Percentiles rank a stretch among this genome's conserved stretches.
Conservation (phyloP, 768 basidiomycete species). For the Psilocybe subaeruginosa region DNA sequence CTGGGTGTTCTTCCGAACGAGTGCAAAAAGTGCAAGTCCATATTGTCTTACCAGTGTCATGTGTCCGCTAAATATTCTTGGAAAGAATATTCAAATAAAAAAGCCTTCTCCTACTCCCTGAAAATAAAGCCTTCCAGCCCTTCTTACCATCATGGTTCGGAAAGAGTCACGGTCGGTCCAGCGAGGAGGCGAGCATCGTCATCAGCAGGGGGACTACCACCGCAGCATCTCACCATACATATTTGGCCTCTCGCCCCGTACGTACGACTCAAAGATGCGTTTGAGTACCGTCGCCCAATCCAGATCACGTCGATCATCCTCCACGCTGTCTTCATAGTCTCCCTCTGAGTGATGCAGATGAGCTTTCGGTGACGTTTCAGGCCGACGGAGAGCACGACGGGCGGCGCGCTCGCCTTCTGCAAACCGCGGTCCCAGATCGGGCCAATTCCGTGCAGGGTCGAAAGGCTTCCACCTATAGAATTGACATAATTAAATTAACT, state of each 20-base stretch:
- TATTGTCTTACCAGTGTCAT: not conserved
- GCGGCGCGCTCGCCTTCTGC: slow-evolving; percentile 72
- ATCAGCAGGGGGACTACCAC: slow-evolving; percentile 40
- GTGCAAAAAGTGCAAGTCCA: not conserved
- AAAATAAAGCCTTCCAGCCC: not conserved
- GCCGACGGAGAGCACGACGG: slow-evolving; percentile 38
- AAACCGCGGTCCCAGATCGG: slow-evolving; percentile 87
- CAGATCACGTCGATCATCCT: slow-evolving; percentile 78
- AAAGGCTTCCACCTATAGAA: slow-evolving; percentile 90
- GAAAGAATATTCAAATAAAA: not conserved
- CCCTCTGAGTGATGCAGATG: slow-evolving; percentile 30
- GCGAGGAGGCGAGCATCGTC: not conserved
- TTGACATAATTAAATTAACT: not conserved
- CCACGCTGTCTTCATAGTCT: slow-evolving; percentile 48
- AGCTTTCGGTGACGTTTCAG: slow-evolving; percentile 12
- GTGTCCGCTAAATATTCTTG: not conserved
- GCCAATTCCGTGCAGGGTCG: slow-evolving; percentile 92
- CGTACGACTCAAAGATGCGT: slow-evolving; percentile 90
- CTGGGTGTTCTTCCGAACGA: not conserved
- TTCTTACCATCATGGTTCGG: not conserved
- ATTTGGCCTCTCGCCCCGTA: slow-evolving; percentile 90
- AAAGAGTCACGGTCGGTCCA: not conserved
- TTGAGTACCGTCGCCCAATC: slow-evolving; percentile 95
- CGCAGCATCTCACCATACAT: slow-evolving; percentile 89
- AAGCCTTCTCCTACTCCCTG: not conserved